These are phyloP conservation scores for Botrytis deweyae DNA, from an alignment of 2,329 filamentous ascomycete species.

Conservation along the genomic window DNA sequence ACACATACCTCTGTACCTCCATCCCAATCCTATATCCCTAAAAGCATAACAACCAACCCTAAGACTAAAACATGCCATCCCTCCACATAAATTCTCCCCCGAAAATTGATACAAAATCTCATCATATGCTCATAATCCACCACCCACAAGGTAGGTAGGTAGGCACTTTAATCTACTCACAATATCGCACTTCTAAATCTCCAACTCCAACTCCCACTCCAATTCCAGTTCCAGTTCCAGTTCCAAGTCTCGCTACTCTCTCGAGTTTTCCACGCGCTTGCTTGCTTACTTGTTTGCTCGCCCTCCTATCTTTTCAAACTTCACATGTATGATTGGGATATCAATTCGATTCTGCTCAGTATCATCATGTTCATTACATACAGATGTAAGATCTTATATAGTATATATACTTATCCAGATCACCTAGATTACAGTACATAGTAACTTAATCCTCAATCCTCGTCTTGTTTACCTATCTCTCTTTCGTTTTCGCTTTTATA, in stretches of 20 bases:
- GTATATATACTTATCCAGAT: background rate
- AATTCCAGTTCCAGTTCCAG: background rate
- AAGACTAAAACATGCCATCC: rapidly evolving
- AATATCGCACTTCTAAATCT: background rate
- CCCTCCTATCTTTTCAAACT: background rate
- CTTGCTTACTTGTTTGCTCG: background rate
- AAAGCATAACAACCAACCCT: background rate
- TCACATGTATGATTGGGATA: no score
- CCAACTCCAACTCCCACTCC: no score
- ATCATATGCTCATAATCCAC: background rate
- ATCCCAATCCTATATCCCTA: background rate
- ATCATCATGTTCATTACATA: background rate
- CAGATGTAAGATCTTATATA: background rate
- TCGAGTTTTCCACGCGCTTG: background rate
- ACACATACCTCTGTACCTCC: background rate
- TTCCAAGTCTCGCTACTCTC: background rate
- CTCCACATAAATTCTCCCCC: background rate
- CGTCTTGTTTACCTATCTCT: no score
- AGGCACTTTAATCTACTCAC: background rate
- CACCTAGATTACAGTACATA: background rate
- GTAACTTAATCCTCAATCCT: no score
- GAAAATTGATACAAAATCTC: background rate
- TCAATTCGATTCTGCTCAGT: background rate
- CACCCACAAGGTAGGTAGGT: background rate
- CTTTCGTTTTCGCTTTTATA: no score